A percentile compares a stretch with the other conserved stretches of the same genome.
Evolutionary conservation across 129 eudicot species (phyloP).

Genomic region (Pittosporum tobira): DNA sequence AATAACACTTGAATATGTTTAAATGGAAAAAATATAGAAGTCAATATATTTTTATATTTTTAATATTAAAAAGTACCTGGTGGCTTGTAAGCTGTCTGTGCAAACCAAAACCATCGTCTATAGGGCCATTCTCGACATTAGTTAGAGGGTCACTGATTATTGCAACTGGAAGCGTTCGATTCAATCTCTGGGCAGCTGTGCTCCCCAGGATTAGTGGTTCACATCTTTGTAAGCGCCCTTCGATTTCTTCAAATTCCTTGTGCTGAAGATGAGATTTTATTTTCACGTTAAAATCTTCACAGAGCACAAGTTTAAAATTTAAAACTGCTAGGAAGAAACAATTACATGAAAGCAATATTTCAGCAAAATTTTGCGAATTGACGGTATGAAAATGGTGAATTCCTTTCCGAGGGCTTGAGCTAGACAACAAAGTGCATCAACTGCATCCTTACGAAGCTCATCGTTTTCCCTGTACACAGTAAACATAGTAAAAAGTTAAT

Average conservation of each 20-base stretch:
- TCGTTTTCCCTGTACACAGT: constrained; percentile 57
- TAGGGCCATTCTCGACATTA: constrained; percentile 71
- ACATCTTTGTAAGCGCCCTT: constrained; percentile 60
- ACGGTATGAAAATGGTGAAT: constrained; percentile 85
- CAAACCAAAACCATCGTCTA: constrained; percentile 37
- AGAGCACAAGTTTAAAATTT: not conserved
- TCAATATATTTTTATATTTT: no score
- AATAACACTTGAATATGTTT: no score
- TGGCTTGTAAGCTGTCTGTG: constrained; percentile 51
- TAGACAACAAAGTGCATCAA: constrained; percentile 95
- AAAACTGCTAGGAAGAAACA: constrained; percentile 8
- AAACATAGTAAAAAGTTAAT: not conserved
- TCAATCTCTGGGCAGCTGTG: constrained; percentile 60
- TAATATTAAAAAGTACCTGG: no score
- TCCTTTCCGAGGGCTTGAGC: constrained; percentile 97
- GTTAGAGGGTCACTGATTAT: constrained; percentile 85
- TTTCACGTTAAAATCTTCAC: constrained; percentile 2
- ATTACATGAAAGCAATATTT: constrained; percentile 72
- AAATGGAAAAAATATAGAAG: no score
- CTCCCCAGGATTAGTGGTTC: constrained; percentile 61
- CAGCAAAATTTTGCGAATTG: constrained; percentile 73
- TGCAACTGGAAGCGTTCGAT: constrained; percentile 63
- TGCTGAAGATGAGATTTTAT: constrained; percentile 47
- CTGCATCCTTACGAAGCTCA: constrained; percentile 85
- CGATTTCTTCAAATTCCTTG: constrained; percentile 90